Evolutionary conservation across 2,329 filamentous ascomycete genomes (phyloP), one percentile per base, ranked within the genome.

Genomic region (Colletotrichum chlorophyti): DNA sequence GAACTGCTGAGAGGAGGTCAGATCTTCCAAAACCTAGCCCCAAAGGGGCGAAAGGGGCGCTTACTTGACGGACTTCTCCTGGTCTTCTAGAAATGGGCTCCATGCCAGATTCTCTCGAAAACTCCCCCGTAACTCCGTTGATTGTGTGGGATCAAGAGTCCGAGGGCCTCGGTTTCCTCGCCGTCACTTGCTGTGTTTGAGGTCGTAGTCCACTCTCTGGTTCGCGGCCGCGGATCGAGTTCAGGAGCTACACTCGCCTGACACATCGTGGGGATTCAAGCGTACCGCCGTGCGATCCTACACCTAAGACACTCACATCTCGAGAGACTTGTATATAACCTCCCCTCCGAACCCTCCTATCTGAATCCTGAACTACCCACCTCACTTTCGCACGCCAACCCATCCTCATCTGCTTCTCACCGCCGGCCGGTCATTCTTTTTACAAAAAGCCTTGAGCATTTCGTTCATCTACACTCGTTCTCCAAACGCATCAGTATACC

Each of bases 371-470:
- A 2, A 17, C n/a, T 2, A n/a, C 31, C 24, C 31, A 49, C 50
- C 19, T 50, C 37, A 41, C 23, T 34, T 21, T 14, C 26, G 31
- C 31, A 38, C 31, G 34, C 14, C 24, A 52, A 26, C 31, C 7
- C 58, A 42, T 19, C 58, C 58, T 60, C 47, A 47, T 59, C 47
- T 60, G 43, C 51, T 60, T 60, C 51, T 47, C 21, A 38, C 46
- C 53, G 58, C 58, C 53, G 58, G 58, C 26, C 58, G 58, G 58
- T 58, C 58, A 42, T 9, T 58, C 42, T 58, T 40, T 58, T 52
- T 10, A 6, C n/a, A n/a, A n/a, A n/a, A n/a, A n/a, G n/a, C n/a
- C n/a, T n/a, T n/a, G n/a, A n/a, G n/a, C n/a, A n/a, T 11, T 29
- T 15, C 7, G 14, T 9, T 46, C 32, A 29, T 8, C 48, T 26